Percentiles rank a stretch among this genome's conserved stretches.
Conservation (phyloP, 306 rosid genomes). For the Sphenostylis stenocarpa region DNA sequence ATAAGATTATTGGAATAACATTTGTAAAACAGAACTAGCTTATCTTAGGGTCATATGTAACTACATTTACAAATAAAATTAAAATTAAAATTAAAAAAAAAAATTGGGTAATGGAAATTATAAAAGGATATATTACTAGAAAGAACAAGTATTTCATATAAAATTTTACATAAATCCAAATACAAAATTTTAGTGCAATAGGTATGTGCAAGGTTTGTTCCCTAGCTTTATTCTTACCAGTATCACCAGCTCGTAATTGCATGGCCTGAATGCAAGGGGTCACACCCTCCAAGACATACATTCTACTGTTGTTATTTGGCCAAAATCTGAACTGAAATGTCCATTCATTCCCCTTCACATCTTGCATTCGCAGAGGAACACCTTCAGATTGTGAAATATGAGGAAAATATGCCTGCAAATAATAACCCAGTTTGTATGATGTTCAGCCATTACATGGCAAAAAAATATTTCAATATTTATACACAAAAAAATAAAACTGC, state of each 20-base stretch:
- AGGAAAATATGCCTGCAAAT: constrained; percentile 94
- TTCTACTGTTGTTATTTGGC: constrained; percentile 99
- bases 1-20: constrained; percentile 3
- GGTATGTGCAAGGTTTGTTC: constrained; percentile 19
- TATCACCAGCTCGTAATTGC: constrained; percentile 91
- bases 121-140: background rate
- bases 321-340: constrained; percentile 99
- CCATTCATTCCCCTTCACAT: constrained; percentile 97
- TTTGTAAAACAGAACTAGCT: background rate
- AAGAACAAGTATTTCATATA: background rate
- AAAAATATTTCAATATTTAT: background rate
- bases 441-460: constrained; percentile 16
- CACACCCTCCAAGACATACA: constrained; percentile 99
- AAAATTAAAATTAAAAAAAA: too few relatives aligned
- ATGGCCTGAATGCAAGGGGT: constrained; percentile 99
- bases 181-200: constrained; percentile 6
- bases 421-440: constrained; percentile 24
- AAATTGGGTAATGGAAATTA: background rate
- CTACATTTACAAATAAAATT: background rate
- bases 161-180: background rate
- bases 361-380: constrained; percentile 83
- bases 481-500: background rate
- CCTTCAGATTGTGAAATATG: constrained; percentile 91
- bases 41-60: background rate
- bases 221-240: constrained; percentile 60